Base-by-base conservation (phyloP, 2,329 filamentous ascomycete species). In the Colletotrichum trifolii region DNA sequence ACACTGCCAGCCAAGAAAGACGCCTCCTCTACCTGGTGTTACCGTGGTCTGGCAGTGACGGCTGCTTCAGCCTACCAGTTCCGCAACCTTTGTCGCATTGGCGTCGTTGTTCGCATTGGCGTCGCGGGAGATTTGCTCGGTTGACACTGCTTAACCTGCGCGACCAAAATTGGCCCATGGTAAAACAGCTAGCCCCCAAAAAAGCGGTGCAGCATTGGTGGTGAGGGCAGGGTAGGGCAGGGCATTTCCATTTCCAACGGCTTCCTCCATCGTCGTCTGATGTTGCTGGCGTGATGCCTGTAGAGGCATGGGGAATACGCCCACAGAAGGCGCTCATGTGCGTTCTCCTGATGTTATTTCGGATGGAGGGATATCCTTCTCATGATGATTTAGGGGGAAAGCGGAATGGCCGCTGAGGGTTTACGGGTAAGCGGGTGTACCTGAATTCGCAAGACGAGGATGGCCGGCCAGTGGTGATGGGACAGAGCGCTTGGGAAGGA, bases 401-500 rank as follows among this genome's bases (percentile, higher is more conserved):
- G 43, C 56, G 15, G 35, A 52, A 40, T 35, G n/a, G 13, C 17
- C 47, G 43, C 35, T 38, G 36, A 64, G 42, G 48, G 45, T 38
- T 42, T 15, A 43, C 54, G 59, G 45, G 59, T 45, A 57, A 25
- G 36, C 56, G 34, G 58, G 49, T 55, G 58, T 61, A n/a, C 58
- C 58, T 61, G 58, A 55, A 54, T 38, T 8, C 45, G 34, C 39
- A 42, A 45, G 56, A 54, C 61, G 50, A 55, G 50, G 57, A 50
- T 65, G 46, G 57, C 62, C 48, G 35, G 62, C 40, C 62, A 38
- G 54, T 35, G 43, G 1, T 15, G 25, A 10, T 42, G 35, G 50
- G 52, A 55, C 33, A 60, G 56, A 60, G 61, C 56, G 56, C 61
- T 64, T 56, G 50, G 57, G 52, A 55, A 50, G 40, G 25, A 25